Conservation (phyloP, 345 rosid species). For the Melastoma malabathricum region DNA sequence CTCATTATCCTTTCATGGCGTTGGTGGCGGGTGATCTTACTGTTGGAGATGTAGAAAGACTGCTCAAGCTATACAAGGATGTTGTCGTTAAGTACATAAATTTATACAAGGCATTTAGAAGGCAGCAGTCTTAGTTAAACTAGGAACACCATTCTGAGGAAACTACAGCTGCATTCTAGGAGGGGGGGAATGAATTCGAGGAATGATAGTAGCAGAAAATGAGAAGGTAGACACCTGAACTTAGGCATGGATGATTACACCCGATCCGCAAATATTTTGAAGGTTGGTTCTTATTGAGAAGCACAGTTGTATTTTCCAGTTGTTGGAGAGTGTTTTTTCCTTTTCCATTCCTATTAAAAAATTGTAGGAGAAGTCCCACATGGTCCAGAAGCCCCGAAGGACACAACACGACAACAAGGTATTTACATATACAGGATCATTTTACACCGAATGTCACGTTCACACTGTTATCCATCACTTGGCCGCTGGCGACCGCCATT, state of each 20-base stretch:
- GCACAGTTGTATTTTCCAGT: neutral
- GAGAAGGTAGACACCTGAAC: no score
- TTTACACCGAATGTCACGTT: slow-evolving; percentile 18
- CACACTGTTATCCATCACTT: slow-evolving; percentile 13
- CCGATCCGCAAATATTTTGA: no score
- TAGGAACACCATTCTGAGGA: slow-evolving; percentile 1
- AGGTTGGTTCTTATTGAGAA: no score
- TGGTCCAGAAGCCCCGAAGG: neutral
- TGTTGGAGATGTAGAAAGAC: slow-evolving; percentile 32
- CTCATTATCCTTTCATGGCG: slow-evolving; percentile 36
- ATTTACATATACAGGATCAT: slow-evolving; percentile 4
- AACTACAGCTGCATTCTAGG: neutral
- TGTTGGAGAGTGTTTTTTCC: neutral
- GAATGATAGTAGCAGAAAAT: no score
- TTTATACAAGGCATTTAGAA: slow-evolving; percentile 17
- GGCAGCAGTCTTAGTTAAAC: slow-evolving; percentile 14
- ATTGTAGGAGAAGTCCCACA: neutral
- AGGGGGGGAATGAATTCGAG: no score
- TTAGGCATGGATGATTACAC: no score
- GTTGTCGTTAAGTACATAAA: slow-evolving; percentile 31
- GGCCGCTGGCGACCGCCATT: slow-evolving; percentile 7
- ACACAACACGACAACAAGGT: neutral
- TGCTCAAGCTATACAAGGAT: slow-evolving; percentile 42
- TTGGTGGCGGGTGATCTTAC: slow-evolving; percentile 32
- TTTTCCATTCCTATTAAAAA: neutral